Evolutionary conservation across 352 stramenopile species (phyloP), one percentile per base, ranked within the genome.

Genomic region (Phytophthora foliorum): DNA sequence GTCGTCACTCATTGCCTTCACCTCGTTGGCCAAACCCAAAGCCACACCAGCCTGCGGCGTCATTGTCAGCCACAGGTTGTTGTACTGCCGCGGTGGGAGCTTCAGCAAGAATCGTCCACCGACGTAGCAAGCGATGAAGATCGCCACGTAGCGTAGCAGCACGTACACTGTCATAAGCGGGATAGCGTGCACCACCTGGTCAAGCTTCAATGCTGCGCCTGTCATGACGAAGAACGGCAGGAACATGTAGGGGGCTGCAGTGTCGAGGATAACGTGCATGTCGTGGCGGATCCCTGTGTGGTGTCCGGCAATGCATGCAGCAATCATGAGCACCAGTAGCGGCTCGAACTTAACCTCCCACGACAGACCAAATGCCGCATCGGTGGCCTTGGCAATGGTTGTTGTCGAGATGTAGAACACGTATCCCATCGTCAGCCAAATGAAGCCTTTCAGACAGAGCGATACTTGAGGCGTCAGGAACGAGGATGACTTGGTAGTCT

Each of bases 231-330:
- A 91, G 69, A 91, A 91, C 74, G 74, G 49, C 56, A 32, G 29
- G 29, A 32, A 32, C 29, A 32, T 32, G 29, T 32, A 32, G 5
- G 83, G 83, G 46, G 83, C 83, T 3, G 70, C 76, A 1, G 73
- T 82, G 25, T 91, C 83, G 3, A 91, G 64, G 41, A 91, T 91
- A 22, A 89, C 79, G 66, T 91, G 83, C 83, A 91, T 91, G 63
- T 91, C 83, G 63, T 91, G 81, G 29, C 83, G 81, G 41, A 91
- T 91, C 0, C 53, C 57, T 4, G 74, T 55, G 53, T 86, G 70
- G 57, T 91, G 83, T 13, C 83, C 83, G 2, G 83, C 83, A 27
- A 91, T 69, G 58, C 83, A 91, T 10, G 83, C 90, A 4, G 72
- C 81, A 9, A 79, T 68, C 79, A 91, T 91, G 48, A 91, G 72